These are phyloP conservation scores for Shiraia bambusicola DNA, from an alignment of 2,329 filamentous ascomycete species.

Conservation along the genomic window DNA sequence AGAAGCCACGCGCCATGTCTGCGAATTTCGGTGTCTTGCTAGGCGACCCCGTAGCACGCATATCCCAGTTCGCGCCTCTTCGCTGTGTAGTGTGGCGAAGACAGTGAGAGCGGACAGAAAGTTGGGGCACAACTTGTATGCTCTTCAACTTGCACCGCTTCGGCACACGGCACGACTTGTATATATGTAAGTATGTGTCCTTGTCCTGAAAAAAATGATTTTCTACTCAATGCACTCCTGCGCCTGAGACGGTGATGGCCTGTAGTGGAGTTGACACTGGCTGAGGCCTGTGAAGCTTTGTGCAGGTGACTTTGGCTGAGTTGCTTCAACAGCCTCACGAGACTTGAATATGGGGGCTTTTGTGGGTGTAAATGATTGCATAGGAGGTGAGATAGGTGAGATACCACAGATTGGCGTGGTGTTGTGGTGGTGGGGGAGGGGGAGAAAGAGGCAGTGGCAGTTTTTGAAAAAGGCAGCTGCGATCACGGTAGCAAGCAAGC, in stretches of 20 bases:
- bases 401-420: background rate
- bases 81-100: background rate
- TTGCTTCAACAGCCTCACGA: slow-evolving; percentile 26
- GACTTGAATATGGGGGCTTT: slow-evolving; percentile 20
- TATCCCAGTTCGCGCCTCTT: background rate
- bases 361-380: slow-evolving; percentile 8
- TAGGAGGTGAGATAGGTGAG: slow-evolving; percentile 1
- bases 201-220: too few relatives aligned
- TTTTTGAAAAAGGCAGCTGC: background rate
- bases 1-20: slow-evolving; percentile 32
- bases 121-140: background rate
- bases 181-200: too few relatives aligned
- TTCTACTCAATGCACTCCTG: too few relatives aligned
- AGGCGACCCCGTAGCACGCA: background rate
- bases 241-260: too few relatives aligned
- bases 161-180: too few relatives aligned
- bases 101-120: background rate
- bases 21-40: slow-evolving; percentile 23
- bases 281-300: too few relatives aligned
- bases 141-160: too few relatives aligned
- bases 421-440: background rate
- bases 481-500: background rate
- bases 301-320: background rate
- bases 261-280: background rate
- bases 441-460: background rate